Evolutionary conservation across 306 rosid species (phyloP).

Genomic region (Gleditsia sinensis): DNA sequence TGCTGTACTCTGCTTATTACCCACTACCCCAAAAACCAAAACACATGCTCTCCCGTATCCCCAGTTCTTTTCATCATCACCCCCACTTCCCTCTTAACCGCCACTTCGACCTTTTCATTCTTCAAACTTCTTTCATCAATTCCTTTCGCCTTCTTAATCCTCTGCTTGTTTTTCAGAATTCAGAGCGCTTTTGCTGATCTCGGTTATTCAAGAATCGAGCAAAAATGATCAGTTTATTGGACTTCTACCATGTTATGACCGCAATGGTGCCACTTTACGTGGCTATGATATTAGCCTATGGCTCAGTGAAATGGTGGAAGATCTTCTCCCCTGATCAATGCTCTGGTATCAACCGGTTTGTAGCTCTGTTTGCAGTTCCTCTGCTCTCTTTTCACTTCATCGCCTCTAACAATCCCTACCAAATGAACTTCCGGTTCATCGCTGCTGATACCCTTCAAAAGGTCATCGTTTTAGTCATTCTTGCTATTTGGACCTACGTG

Average conservation of each 20-base stretch:
- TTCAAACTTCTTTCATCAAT: background rate
- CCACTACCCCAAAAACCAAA: conserved; percentile 50
- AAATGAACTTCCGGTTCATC: conserved; percentile 76
- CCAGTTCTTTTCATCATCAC: conserved; percentile 40
- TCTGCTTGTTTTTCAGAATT: background rate
- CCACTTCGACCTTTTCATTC: background rate
- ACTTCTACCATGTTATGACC: conserved; percentile 93
- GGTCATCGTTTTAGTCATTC: conserved; percentile 60
- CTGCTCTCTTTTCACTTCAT: conserved; percentile 91
- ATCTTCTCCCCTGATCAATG: conserved; percentile 92
- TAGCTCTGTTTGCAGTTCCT: conserved; percentile 90
- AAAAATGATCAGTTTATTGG: conserved; percentile 66
- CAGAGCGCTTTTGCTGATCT: background rate
- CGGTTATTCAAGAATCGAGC: background rate
- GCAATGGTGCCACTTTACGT: conserved; percentile 92
- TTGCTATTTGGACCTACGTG: conserved; percentile 55
- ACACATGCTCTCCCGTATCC: conserved; percentile 62
- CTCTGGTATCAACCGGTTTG: conserved; percentile 88
- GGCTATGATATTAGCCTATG: conserved; percentile 90
- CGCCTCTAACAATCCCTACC: conserved; percentile 75
- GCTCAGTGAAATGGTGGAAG: conserved; percentile 97
- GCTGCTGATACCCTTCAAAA: conserved; percentile 90
- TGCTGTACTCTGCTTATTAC: conserved; percentile 40
- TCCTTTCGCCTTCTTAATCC: conserved; percentile 10
- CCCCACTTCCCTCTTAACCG: conserved; percentile 23